These are phyloP conservation scores for Dipsacomyces acuminosporus DNA, from an alignment of 371 early-diverging fungal genomes.

Conservation along the genomic window DNA sequence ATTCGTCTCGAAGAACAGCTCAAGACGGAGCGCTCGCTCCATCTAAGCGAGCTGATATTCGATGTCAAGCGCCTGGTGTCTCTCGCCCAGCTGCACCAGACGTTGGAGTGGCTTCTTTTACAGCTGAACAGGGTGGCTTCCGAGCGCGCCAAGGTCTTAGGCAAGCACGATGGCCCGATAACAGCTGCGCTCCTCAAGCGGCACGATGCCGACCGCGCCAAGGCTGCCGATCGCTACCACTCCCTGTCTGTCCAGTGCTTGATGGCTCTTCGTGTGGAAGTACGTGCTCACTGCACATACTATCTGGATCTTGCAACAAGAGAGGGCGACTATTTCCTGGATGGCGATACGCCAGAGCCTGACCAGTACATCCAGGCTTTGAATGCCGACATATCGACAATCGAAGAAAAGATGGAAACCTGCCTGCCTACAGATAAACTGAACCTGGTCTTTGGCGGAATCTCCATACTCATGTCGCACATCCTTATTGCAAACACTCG, in stretches of 20 bases:
- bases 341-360: constrained; percentile 71
- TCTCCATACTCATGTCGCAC: constrained; percentile 70
- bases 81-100: constrained; percentile 75
- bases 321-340: constrained; percentile 73
- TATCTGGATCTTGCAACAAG: constrained; percentile 85
- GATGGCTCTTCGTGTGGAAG: constrained; percentile 75
- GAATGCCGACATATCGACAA: constrained; percentile 69
- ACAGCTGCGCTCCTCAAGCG: constrained; percentile 32
- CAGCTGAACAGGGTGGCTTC: constrained; percentile 39
- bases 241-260: constrained; percentile 73
- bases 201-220: constrained; percentile 34
- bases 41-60: constrained; percentile 75
- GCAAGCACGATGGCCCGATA: constrained; percentile 30
- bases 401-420: constrained; percentile 66
- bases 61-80: constrained; percentile 70
- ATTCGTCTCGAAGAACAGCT: constrained; percentile 68
- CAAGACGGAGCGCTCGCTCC: constrained; percentile 74
- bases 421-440: constrained; percentile 63
- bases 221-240: constrained; percentile 58
- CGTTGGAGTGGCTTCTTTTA: constrained; percentile 56
- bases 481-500: constrained; percentile 66
- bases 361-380: constrained; percentile 80
- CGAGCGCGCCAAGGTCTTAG: constrained; percentile 61
- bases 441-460: constrained; percentile 77
- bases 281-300: constrained; percentile 81